phyloP scores from a whole-genome alignment of 352 stramenopile genomes.

The Phytopythium cucurbitacearum region DNA sequence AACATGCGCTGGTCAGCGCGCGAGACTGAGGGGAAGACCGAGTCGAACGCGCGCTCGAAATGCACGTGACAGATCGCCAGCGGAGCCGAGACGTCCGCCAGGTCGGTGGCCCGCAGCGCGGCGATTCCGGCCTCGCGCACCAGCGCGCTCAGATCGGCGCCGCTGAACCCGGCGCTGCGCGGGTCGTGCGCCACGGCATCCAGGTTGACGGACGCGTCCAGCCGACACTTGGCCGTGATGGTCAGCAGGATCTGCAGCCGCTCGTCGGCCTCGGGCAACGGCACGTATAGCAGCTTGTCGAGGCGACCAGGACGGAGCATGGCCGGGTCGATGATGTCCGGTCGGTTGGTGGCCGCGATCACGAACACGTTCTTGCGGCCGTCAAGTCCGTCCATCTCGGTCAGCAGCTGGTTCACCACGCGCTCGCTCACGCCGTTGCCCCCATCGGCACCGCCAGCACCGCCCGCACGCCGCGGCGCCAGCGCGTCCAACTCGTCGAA shows the following conservation, averaged over 20 bases:
- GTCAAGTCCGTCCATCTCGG: constrained; percentile 99
- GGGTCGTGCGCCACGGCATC: constrained; percentile 85
- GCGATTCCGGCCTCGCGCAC: constrained; percentile 96
- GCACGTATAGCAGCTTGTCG: constrained; percentile 98
- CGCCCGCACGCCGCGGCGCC: constrained; percentile 89
- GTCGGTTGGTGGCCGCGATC: constrained; percentile 93
- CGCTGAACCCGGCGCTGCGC: constrained; percentile 94
- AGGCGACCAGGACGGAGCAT: constrained; percentile 98
- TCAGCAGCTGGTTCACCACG: constrained; percentile 98
- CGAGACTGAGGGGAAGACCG: constrained; percentile 82
- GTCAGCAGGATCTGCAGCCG: constrained; percentile 91
- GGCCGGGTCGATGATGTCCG: constrained; percentile 98
- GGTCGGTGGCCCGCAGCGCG: constrained; percentile 79
- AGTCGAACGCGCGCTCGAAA: constrained; percentile 72
- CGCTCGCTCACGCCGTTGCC: constrained; percentile 92
- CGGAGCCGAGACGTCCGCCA: constrained; percentile 31
- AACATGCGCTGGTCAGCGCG: constrained; percentile 82
- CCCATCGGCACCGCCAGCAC: constrained; percentile 40
- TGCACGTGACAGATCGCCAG: constrained; percentile 58
- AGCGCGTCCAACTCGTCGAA: constrained; percentile 99
- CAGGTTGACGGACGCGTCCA: constrained; percentile 83
- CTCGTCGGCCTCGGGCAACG: constrained; percentile 84
- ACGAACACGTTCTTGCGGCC: constrained; percentile 95
- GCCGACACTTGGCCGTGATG: constrained; percentile 65
- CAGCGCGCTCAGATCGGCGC: constrained; percentile 96